Evolutionary conservation across 2,329 filamentous ascomycete species (phyloP), one percentile per base, ranked within the genome.

Genomic region (Rhynchosporium secalis): DNA sequence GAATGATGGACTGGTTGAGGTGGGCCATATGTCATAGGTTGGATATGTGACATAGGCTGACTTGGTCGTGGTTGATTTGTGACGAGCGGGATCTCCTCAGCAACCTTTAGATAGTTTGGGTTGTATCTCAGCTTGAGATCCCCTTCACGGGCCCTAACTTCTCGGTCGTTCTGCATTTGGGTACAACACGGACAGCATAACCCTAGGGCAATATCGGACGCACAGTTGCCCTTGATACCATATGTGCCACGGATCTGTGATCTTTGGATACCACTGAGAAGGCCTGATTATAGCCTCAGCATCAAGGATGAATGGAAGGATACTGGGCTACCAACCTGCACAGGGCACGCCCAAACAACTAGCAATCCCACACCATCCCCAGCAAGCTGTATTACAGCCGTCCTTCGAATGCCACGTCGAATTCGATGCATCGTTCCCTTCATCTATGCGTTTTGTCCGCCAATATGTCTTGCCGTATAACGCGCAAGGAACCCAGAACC

Each of bases 111-210:
- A 31, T 58, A 58, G 29, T 58, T 54, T 26, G 38, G 29, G 36
- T 58, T 58, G 38, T 57, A 58, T 45, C 54, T 58, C 55, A 62
- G 47, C 3, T 9, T 31, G 38, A 29, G 13, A 54, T 68, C 60
- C 10, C 71, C 77, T 68, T 81, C 78, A 58, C 79, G 71, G 10
- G 71, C 72, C 56, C 72, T 72, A 4, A 81, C 71, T 66, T 81
- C 79, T 40, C 77, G 72, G 69, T 81, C 79, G 64, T 77, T 77
- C 66, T 79, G 77, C 58, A 79, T 75, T 1, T 75, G 70, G 9
- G 74, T 72, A 61, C 78, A 80, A 54, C 74, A 75, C 12, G 73
- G 74, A 65, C 78, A 80, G 62, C 76, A 79, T 31, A 72, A 75
- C 1, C 72, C 70, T 28, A 71, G 69, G 0, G 74, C 60, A 15